Base-by-base conservation (phyloP, 2,329 filamentous ascomycete species). In the Pseudogymnoascus sp. region DNA sequence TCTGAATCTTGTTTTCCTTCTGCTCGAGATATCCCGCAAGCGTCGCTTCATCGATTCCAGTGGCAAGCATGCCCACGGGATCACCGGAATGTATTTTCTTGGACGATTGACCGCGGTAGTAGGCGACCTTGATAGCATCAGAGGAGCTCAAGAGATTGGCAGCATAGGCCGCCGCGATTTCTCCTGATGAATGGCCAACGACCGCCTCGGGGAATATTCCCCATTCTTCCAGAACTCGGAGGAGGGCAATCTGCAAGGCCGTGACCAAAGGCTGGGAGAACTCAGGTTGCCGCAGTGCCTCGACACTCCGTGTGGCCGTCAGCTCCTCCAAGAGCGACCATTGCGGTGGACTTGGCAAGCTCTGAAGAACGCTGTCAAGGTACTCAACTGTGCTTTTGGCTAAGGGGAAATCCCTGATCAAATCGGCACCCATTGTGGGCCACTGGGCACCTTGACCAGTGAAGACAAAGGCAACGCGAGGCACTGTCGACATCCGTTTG, bases 11-110 rank as follows among this genome's bases (percentile, higher is more conserved):
- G 25, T 61, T 63, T 14, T 25, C 20, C 18, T 25, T 54, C 18
- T 22, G 20, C 41, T 50, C 20, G 11, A 54, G 43, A 32, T 54
- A 64, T 6, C 64, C 58, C 57, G 41, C 14, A 0, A 54, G 9
- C 3, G 3, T 70, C 54, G 22, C 64, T 66, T 18, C 69, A 66
- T 16, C 59, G 16, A 22, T 38, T 34, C 67, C 81, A 2, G 82
- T 78, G 1, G 81, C 81, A 67, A 83, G 74, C 82, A 84, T 85
- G 9, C 75, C 71, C 0, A 81, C 81, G 11, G n/a, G 43, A n/a
- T 54, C 58, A 35, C 60, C 32, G 6, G 35, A 58, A 34, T 22
- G 59, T 20, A 59, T 58, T 30, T 70, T 64, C 77, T 74, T 66
- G 63, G 67, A 50, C 61, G 61, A 28, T 22, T 16, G 18, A 25